Base-by-base conservation (phyloP, 768 basidiomycete genomes). In the Macrolepiota albuminosa region DNA sequence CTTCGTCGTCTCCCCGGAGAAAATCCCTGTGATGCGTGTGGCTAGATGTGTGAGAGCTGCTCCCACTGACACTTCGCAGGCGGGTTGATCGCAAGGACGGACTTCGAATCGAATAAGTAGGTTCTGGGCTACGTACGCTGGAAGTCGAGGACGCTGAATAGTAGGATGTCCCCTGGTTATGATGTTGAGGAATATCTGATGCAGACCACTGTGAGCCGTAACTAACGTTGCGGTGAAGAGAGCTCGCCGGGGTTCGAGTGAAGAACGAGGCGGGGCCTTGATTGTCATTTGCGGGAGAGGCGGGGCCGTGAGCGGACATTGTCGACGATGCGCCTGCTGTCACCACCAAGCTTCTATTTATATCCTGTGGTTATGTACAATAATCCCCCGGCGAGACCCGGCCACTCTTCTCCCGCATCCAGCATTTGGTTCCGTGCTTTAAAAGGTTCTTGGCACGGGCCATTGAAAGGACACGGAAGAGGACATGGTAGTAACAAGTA, bases 101-200 rank as follows among this genome's bases (percentile, higher is more conserved):
- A 60, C 75, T 84, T 46, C 85, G 74, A 37, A 78, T 69, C 24
- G 78, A 72, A 46, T 77, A 79, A 18, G 75, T 80, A 3, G 76
- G 80, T 7, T 74, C 71, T 52, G 75, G 70, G 46, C 75, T 77
- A 36, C 79, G 75, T 11, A 78, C 68, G 11, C 78, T 72, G n/a
- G 85, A 81, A 6, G 60, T 58, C 13, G 61, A 56, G 6, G 84
- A 82, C 34, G 79, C 71, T 11, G 75, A 73, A 61, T 81, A 85
- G 70, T 88, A 88, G 8, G 88, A 88, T 18, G 87, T 85, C 57
- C 86, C 89, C 64, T 84, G 83, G 67, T 84, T 76, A 68, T 87
- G 88, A 65, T 87, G 88, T 16, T 74, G 76, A 37, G 86, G 86
- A 7, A 83, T 82, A 40, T 87, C 84, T 18, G 72, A 69, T 13